Base-by-base conservation (phyloP, 2,329 filamentous ascomycete species). In the Cladophialophora immunda region DNA sequence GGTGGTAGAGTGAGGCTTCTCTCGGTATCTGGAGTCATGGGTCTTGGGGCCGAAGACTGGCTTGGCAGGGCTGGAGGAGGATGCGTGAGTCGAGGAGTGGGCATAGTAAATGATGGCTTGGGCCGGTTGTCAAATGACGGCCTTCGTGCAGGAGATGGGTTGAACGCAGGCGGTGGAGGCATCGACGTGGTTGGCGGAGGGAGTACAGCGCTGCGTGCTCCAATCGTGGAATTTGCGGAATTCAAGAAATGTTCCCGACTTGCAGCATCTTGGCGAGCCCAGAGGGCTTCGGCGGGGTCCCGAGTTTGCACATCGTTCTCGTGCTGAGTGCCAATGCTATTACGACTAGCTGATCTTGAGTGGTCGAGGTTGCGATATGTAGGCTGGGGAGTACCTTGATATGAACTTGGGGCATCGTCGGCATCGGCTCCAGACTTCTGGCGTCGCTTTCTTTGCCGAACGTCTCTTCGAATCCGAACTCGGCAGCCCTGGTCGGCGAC, bases 401-500 rank as follows among this genome's bases (percentile, higher is more conserved):
- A 68, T 15, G 68, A 69, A 54, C 64, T 64, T 22, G 59, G 67
- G 2, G 50, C 62, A 13, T 72, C 70, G 13, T 70, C 70, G 19
- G 41, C 56, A 32, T 71, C 66, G n/a, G 45, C 59, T 11, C 64
- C 64, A 30, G 58, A 38, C 38, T 68, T 69, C 52, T 65, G 56
- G 3, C 63, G 82, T 41, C 93, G 89, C 75, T 92, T 90, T 79
- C 93, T 89, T 92, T 97, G 96, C 65, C 93, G 89, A 6, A 97
- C 92, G 80, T 98, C 95, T 70, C 95, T 92, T 64, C 95, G 89
- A 75, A 99, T 99, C 54, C 95, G 91, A 30, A 99, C 95, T 72
- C 94, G 92, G 79, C 95, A 98, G 66, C 95, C 95, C 80, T 99
- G 95, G 79, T 99, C 94, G 19, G 94, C 94, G 52, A 99, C 93